A percentile compares a stretch with the other conserved stretches of the same genome.
These are phyloP conservation scores for Talaromyces thailandensis DNA, from an alignment of 495 filamentous ascomycete species.

Conservation along the genomic window DNA sequence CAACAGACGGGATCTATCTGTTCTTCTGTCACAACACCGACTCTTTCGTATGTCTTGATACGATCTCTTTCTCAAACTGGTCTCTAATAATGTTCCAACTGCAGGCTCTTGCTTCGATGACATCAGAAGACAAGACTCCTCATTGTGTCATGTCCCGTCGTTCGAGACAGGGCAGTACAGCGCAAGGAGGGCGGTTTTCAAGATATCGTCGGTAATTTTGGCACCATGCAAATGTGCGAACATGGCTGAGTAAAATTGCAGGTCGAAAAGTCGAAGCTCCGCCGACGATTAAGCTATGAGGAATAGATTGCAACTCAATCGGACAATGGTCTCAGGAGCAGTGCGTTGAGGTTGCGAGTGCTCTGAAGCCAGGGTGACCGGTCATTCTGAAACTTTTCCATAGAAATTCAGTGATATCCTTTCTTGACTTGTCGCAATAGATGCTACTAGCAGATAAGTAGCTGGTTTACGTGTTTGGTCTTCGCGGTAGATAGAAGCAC, in stretches of 20 bases:
- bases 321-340: no score
- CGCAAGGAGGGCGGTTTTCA: slow-evolving; percentile 31
- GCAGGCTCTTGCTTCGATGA: slow-evolving; percentile 77
- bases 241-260: background rate
- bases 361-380: background rate
- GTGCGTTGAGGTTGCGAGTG: background rate
- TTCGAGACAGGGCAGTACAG: slow-evolving; percentile 23
- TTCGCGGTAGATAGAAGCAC: background rate
- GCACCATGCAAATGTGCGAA: background rate
- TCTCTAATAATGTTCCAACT: slow-evolving; percentile 4
- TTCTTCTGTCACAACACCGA: slow-evolving; percentile 93
- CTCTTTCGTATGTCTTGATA: slow-evolving; percentile 54
- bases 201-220: slow-evolving; percentile 14
- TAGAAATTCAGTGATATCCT: background rate
- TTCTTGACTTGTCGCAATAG: background rate
- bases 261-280: background rate
- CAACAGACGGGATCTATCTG: slow-evolving; percentile 56
- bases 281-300: background rate
- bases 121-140: slow-evolving; percentile 59
- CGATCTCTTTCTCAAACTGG: background rate
- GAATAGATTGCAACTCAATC: background rate
- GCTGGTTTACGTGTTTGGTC: background rate
- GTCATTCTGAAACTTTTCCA: background rate
- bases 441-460: background rate
- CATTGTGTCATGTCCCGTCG: slow-evolving; percentile 76